Evolutionary conservation across 83 land plant species (phyloP).

Genomic region (Picea abies): DNA sequence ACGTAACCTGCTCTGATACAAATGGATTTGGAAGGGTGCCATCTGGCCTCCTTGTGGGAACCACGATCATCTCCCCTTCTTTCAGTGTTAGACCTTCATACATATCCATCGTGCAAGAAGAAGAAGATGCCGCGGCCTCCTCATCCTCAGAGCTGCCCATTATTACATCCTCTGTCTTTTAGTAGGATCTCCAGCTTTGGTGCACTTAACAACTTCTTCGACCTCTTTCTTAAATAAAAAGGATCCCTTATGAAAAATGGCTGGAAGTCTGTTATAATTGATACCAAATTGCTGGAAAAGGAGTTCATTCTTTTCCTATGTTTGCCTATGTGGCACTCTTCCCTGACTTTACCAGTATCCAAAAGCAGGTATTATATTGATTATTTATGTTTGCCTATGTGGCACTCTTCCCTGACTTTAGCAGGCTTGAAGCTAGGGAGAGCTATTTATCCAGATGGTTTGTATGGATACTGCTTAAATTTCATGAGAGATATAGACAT

Average conservation of each 20-base stretch:
- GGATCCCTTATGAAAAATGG: conserved; percentile 61
- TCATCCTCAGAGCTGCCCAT: not conserved
- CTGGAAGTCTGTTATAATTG: conserved; percentile 52
- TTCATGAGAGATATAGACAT: no score
- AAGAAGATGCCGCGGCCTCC: conserved; percentile 1
- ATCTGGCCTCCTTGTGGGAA: conserved; percentile 89
- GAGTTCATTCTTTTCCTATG: conserved; percentile 62
- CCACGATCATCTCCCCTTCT: conserved; percentile 82
- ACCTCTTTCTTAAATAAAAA: conserved; percentile 49
- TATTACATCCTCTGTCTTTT: no score
- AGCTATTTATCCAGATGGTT: no score
- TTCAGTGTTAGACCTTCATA: conserved; percentile 44
- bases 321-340: conserved; percentile 44
- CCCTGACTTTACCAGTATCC: conserved; percentile 56
- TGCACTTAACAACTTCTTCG: no score
- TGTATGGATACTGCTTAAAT: no score
- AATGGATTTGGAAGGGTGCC: conserved; percentile 86
- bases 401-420: conserved; percentile 45
- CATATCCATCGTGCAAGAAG: not conserved
- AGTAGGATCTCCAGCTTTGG: no score
- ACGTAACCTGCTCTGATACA: conserved; percentile 93
- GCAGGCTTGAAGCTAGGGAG: not conserved
- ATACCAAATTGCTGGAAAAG: conserved; percentile 56
- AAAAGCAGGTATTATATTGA: conserved; percentile 60
- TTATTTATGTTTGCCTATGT: conserved; percentile 56